Evolutionary conservation across 768 basidiomycete species (phyloP).

Genomic region (Amanita polypyramis): DNA sequence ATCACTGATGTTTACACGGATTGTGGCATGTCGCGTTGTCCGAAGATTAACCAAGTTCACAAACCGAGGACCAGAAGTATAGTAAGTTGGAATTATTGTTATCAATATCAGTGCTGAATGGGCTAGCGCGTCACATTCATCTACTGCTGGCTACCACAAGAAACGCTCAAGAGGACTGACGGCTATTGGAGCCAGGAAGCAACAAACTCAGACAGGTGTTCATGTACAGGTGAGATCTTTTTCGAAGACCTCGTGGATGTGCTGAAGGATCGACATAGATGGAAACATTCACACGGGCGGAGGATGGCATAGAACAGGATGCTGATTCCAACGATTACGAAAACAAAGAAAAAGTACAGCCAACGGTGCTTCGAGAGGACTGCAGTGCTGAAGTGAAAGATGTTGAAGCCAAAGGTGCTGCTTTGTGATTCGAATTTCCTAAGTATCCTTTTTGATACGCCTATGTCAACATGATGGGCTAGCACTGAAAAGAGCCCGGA

Average conservation of each 20-base stretch:
- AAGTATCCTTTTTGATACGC: too few relatives aligned
- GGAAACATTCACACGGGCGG: constrained; percentile 36
- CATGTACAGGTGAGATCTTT: constrained; percentile 31
- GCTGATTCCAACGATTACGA: constrained; percentile 15
- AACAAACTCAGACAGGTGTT: constrained; percentile 21
- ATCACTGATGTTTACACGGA: constrained; percentile 20
- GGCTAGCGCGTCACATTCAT: constrained; percentile 15
- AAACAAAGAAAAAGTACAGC: background rate
- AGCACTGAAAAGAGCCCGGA: too few relatives aligned
- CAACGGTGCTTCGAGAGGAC: background rate
- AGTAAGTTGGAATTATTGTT: constrained; percentile 21
- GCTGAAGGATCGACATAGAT: constrained; percentile 22
- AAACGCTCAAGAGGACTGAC: constrained; percentile 13
- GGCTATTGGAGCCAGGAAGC: constrained; percentile 14
- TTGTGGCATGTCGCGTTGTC: constrained; percentile 50
- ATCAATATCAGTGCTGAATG: background rate
- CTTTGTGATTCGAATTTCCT: constrained; percentile 6
- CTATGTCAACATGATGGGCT: too few relatives aligned
- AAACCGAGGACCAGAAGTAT: constrained; percentile 30
- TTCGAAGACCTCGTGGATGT: background rate
- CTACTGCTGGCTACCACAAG: background rate
- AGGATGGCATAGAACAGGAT: constrained; percentile 17
- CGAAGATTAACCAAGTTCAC: constrained; percentile 47
- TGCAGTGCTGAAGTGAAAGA: constrained; percentile 12
- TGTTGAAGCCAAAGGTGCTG: constrained; percentile 11